Evolutionary conservation across 179 eudicot species (phyloP).

Genomic region (Silene coronaria): DNA sequence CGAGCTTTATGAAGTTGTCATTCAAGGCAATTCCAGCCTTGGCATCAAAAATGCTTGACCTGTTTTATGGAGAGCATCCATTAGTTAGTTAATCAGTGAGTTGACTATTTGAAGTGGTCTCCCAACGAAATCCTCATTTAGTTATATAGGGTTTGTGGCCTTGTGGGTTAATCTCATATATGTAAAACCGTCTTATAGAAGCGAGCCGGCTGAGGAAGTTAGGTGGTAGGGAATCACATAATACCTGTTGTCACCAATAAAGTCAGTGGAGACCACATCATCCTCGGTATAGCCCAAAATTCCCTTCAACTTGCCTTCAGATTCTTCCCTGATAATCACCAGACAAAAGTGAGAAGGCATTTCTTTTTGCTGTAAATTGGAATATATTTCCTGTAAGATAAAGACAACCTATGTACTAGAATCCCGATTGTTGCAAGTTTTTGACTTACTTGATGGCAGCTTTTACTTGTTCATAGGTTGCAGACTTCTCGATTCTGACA

Average conservation of each 20-base stretch:
- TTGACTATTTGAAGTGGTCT: too few species aligned
- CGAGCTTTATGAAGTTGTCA: slow-evolving; percentile 47
- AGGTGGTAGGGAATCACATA: not conserved
- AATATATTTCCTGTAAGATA: too few species aligned
- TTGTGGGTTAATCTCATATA: too few species aligned
- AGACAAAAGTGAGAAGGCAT: not conserved
- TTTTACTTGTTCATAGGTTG: too few species aligned
- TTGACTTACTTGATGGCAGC: too few species aligned
- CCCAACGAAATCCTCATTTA: too few species aligned
- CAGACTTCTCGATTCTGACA: too few species aligned
- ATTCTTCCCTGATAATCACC: slow-evolving; percentile 18
- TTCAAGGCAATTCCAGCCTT: slow-evolving; percentile 76
- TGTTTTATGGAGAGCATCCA: not conserved
- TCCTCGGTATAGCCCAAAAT: slow-evolving; percentile 69
- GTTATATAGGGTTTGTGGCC: too few species aligned
- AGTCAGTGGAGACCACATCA: slow-evolving; percentile 68
- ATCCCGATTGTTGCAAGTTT: too few species aligned
- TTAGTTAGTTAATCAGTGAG: not conserved
- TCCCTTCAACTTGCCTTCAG: slow-evolving; percentile 65
- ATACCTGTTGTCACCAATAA: slow-evolving; percentile 65
- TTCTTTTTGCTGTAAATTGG: too few species aligned
- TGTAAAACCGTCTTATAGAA: too few species aligned
- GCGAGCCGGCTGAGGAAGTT: not conserved
- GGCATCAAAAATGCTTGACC: slow-evolving; percentile 75
- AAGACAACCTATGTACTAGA: too few species aligned